Evolutionary conservation across 441 rosid genomes (phyloP).

Genomic region (Breynia disticha): DNA sequence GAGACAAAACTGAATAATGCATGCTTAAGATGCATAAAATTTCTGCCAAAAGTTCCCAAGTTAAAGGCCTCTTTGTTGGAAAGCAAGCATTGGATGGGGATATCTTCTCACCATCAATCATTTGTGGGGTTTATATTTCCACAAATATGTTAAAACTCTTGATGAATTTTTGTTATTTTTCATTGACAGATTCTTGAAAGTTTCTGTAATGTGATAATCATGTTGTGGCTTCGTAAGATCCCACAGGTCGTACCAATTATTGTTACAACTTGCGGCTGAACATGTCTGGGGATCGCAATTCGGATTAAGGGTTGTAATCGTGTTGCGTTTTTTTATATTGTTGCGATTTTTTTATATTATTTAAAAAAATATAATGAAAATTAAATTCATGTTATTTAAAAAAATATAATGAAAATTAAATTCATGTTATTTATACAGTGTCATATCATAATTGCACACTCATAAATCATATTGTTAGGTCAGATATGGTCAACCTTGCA

Average conservation of each 20-base stretch:
- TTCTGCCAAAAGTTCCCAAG: slow-evolving; percentile 17
- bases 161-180: not conserved
- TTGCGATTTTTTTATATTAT: too few species aligned
- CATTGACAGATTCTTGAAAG: not conserved
- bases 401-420: too few species aligned
- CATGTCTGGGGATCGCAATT: too few species aligned
- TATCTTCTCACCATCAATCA: slow-evolving; percentile 16
- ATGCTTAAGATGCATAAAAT: slow-evolving; percentile 14
- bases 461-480: too few species aligned
- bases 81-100: slow-evolving; percentile 23
- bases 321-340: too few species aligned
- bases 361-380: too few species aligned
- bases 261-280: not conserved
- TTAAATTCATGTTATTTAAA: too few species aligned
- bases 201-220: not conserved
- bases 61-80: slow-evolving; percentile 35
- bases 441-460: too few species aligned
- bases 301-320: too few species aligned
- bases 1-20: slow-evolving; percentile 6
- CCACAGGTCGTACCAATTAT: not conserved
- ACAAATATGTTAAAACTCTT: not conserved
- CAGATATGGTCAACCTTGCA: too few species aligned
- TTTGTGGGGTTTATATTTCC: slow-evolving; percentile 5
- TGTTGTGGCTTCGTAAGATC: not conserved
- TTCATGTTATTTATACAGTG: too few species aligned